phyloP scores from a whole-genome alignment of 306 rosid genomes.

The Fagus sylvatica region DNA sequence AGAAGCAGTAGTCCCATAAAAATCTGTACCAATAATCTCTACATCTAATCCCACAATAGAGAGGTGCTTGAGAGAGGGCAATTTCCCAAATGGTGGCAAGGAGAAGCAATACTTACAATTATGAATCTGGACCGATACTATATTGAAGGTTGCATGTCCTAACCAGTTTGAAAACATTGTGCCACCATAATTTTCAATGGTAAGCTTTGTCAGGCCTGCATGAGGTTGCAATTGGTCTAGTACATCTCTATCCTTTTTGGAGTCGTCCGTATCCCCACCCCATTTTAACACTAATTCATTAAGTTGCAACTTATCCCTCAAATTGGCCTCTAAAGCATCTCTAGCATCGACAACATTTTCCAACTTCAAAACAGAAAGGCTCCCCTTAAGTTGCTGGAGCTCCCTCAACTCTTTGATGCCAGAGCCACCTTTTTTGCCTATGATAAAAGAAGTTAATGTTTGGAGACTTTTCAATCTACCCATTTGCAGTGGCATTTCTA shows the following conservation, averaged over 20 bases:
- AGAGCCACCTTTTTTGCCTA: background rate
- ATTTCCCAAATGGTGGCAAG: slow-evolving; percentile 14
- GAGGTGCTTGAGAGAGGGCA: slow-evolving; percentile 9
- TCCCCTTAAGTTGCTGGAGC: background rate
- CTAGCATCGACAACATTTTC: slow-evolving; percentile 14
- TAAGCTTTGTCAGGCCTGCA: slow-evolving; percentile 14
- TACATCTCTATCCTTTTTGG: background rate
- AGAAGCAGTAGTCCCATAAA: background rate
- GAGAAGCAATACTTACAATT: background rate
- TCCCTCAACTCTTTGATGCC: slow-evolving; percentile 11
- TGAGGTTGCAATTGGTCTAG: slow-evolving; percentile 22
- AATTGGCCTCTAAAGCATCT: slow-evolving; percentile 8
- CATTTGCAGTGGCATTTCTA: slow-evolving; percentile 27
- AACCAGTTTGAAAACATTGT: slow-evolving; percentile 14
- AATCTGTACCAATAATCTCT: background rate
- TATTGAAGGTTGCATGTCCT: background rate
- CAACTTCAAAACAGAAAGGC: slow-evolving; percentile 12
- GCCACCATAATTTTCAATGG: slow-evolving; percentile 14
- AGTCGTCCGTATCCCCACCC: background rate
- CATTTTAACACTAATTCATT: slow-evolving; percentile 18
- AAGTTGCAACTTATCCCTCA: slow-evolving; percentile 1
- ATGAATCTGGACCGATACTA: background rate
- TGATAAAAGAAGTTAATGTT: background rate
- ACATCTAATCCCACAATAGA: slow-evolving; percentile 7
- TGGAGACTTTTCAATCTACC: slow-evolving; percentile 13